Evolutionary conservation across 495 filamentous ascomycete species (phyloP), one percentile per base, ranked within the genome.

Genomic region (Penicillium odoratum): DNA sequence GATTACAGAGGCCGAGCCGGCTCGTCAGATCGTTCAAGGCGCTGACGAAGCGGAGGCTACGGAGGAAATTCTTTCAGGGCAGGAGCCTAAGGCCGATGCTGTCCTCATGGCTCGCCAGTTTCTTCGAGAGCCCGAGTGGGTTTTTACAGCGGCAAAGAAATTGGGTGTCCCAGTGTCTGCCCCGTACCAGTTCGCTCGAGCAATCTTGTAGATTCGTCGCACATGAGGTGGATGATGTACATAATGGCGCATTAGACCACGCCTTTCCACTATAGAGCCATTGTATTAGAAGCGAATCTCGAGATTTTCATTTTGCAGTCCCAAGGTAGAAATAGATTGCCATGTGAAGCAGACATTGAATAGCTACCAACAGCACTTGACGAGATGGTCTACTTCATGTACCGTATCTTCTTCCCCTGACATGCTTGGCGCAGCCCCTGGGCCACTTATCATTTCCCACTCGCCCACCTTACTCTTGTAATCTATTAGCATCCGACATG

Each of bases 91-190:
- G 65, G 86, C 83, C 3, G 88, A 91, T 69, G 66, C 82, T 11
- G 83, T 88, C n/a, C 65, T 91, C 7, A 69, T 86, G 5, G 88
- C 77, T 1, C 74, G 86, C 26, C 85, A 89, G 68, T 86, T 85
- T 57, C 61, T 90, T 63, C 75, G 85, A 25, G 86, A 90, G 63
- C 83, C 87, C 2, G 84, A 88, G 61, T 88, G 86, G 78, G 82
- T 87, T 45, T 58, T 87, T 21, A 80, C 74, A 38, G 77, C 80
- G 21, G 87, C 87, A 9, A 77, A 82, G 56, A 68, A 81, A 64
- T 59, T 91, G 18, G 83, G 80, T 25, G 83, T 89, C 0, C 61
- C 81, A 28, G 77, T 89, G 11, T 64, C 75, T 36, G 75, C 78
- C 70, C 79, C 85, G 4, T 60, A 50, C 28, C 88, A 91, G 66